Percentiles rank a stretch among this genome's conserved stretches.
These are phyloP conservation scores for Cladosporium sp. DNA, from an alignment of 2,329 filamentous ascomycete species.

Conservation along the genomic window DNA sequence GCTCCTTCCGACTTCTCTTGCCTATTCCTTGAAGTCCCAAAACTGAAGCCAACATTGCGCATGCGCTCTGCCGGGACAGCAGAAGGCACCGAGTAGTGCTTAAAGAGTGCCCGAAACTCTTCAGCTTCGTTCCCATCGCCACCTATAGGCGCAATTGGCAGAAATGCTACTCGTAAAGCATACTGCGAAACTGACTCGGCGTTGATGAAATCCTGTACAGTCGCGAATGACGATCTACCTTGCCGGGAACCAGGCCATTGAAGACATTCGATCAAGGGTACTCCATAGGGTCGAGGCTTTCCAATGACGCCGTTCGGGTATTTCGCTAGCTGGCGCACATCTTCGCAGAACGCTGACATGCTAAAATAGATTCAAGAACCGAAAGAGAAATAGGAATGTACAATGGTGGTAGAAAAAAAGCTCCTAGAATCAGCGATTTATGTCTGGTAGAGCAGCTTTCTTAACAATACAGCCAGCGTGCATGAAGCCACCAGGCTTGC, in stretches of 20 bases:
- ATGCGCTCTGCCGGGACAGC: slow-evolving; percentile 10
- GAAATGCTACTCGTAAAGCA: slow-evolving; percentile 8
- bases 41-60: slow-evolving; percentile 8
- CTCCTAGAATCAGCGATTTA: background rate
- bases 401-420: background rate
- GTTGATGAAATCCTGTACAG: slow-evolving; percentile 1
- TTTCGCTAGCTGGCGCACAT: background rate
- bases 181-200: background rate
- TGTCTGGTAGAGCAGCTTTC: background rate
- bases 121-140: background rate
- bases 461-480: background rate
- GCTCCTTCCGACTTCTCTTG: background rate
- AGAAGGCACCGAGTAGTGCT: slow-evolving; percentile 13
- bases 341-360: slow-evolving; percentile 17
- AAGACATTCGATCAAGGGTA: background rate
- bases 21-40: background rate
- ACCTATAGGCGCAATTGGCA: background rate
- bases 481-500: slow-evolving; percentile 5
- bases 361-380: background rate
- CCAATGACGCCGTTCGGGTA: slow-evolving; percentile 13
- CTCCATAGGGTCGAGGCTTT: background rate
- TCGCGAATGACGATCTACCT: background rate
- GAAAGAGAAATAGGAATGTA: background rate
- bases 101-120: slow-evolving; percentile 2
- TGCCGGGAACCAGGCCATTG: background rate